Evolutionary conservation across 441 rosid genomes (phyloP), one percentile per base, ranked within the genome.

Genomic region (Bocquillonia castaneifolia): DNA sequence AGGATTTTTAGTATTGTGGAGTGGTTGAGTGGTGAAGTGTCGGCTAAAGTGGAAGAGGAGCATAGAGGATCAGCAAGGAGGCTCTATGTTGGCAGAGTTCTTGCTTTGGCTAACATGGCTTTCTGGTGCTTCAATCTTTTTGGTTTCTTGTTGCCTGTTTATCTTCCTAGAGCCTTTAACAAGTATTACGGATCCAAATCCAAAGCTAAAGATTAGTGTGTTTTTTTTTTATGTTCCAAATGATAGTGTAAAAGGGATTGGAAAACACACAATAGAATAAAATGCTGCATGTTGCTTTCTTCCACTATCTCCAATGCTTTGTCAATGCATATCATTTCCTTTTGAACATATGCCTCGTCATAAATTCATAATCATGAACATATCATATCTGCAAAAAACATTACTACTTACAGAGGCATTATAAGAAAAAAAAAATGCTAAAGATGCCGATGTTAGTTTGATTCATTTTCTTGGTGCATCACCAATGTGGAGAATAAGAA

Each of bases 71-170:
- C 85, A 8, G 68, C 66, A 8, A 47, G 84, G 82, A 79, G 97
- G 66, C 9, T 84, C 39, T 69, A 50, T 13, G 63, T 77, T 58
- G 99, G 97, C 0, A 82, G 87, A 78, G 78, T 61, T 31, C 89
- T 91, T 37, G 93, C 96, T 15, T 72, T 77, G 74, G 89, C 84
- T 26, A 91, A 93, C 54, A 70, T 87, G 81, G 97, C 79, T 17
- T 60, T 93, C 29, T 87, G 97, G 97, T 74, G 92, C 79, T 91
- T 81, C 79, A 89, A 93, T 84, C 85, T 93, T 47, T 86, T 88
- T 73, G 87, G 91, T 5, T 84, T 93, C 75, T 70, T 93, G 83
- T 73, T 93, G 72, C 98, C 98, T 66, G 85, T 91, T 79, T 89
- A 85, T 64, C 77, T 88, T 61, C 96, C 93, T 1, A 86, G 57